Evolutionary conservation across 2,329 filamentous ascomycete species (phyloP).

Genomic region (Coniochaeta pulveracea): DNA sequence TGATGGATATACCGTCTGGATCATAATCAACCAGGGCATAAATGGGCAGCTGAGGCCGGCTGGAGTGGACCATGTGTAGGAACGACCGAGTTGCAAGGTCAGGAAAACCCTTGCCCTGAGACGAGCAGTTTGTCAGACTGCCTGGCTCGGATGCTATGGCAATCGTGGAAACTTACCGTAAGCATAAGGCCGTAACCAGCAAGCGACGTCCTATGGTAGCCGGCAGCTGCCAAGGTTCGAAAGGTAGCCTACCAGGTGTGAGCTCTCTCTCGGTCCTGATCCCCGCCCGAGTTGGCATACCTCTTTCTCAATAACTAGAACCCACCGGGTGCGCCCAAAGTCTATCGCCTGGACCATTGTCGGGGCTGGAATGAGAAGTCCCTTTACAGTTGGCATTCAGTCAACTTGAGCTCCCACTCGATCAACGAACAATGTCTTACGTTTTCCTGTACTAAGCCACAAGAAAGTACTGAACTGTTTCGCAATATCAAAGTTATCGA

Average conservation of each 20-base stretch:
- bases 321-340: slow-evolving; percentile 42
- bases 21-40: slow-evolving; percentile 63
- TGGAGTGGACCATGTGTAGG: slow-evolving; percentile 38
- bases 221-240: slow-evolving; percentile 47
- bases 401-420: too few relatives aligned
- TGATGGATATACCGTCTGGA: slow-evolving; percentile 63
- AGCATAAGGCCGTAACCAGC: slow-evolving; percentile 52
- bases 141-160: neutral
- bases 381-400: slow-evolving; percentile 27
- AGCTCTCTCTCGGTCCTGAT: slow-evolving; percentile 2
- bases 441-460: slow-evolving; percentile 14
- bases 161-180: slow-evolving; percentile 36
- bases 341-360: slow-evolving; percentile 37
- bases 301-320: slow-evolving; percentile 73
- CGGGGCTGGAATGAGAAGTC: slow-evolving; percentile 46
- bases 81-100: slow-evolving; percentile 61
- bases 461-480: slow-evolving; percentile 17
- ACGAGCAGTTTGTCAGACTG: too few relatives aligned
- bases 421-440: too few relatives aligned
- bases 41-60: slow-evolving; percentile 40
- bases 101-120: slow-evolving; percentile 70
- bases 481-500: slow-evolving; percentile 29
- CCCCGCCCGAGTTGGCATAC: slow-evolving; percentile 22
- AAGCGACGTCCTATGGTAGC: slow-evolving; percentile 38
- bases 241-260: slow-evolving; percentile 54